phyloP scores from a whole-genome alignment of 2,329 filamentous ascomycete species.

The Aspergillus texensis region DNA sequence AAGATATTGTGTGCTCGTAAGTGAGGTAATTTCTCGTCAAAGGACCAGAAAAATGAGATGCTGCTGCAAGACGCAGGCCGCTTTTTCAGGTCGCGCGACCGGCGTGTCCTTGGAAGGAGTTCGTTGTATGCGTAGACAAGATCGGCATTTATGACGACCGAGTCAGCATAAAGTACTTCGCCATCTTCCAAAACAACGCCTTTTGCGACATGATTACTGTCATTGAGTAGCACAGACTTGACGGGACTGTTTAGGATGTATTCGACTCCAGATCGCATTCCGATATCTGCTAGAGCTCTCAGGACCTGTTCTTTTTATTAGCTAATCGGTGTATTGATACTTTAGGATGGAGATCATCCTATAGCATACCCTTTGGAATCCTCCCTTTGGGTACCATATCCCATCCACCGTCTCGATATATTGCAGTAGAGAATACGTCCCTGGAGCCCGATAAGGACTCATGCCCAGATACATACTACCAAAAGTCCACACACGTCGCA shows the following conservation, averaged over 20 bases:
- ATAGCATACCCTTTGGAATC: not conserved
- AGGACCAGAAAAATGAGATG: conserved; percentile 72
- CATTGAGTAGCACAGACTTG: not conserved
- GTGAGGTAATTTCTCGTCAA: conserved; percentile 54
- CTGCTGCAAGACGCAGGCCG: conserved; percentile 68
- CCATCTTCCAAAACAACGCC: not conserved
- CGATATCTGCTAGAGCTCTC: not conserved
- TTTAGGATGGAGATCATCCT: not conserved
- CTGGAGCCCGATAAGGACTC: not conserved
- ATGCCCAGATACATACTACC: not conserved
- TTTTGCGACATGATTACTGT: not conserved
- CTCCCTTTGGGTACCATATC: not conserved
- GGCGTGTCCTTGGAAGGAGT: not conserved
- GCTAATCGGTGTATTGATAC: no score
- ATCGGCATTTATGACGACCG: conserved; percentile 2
- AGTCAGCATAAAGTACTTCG: not conserved
- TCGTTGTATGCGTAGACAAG: conserved; percentile 3
- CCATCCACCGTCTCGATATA: not conserved
- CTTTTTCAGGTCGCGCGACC: conserved; percentile 21
- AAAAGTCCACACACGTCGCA: not conserved
- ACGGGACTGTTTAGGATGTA: not conserved
- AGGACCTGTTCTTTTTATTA: not conserved
- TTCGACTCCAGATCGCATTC: not conserved
- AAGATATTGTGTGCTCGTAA: conserved; percentile 76
- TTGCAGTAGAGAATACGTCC: not conserved